phyloP scores from a whole-genome alignment of 305 asterid genomes.

The Striga hermonthica region DNA sequence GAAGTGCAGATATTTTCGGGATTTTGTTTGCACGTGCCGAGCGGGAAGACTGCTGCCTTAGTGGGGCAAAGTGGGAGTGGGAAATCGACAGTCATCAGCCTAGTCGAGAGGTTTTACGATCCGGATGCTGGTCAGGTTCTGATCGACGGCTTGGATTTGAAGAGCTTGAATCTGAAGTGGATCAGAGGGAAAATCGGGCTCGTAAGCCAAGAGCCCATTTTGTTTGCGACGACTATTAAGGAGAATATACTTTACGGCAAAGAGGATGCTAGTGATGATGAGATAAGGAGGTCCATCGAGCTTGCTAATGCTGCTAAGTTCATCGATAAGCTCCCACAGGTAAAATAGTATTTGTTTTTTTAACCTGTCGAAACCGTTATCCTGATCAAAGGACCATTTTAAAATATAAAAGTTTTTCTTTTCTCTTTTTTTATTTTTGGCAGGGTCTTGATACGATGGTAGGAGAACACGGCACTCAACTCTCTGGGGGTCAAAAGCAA shows the following conservation, averaged over 20 bases:
- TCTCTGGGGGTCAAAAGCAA: slow-evolving; percentile 92
- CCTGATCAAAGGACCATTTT: too few species aligned
- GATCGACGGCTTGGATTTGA: slow-evolving; percentile 57
- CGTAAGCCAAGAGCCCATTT: slow-evolving; percentile 71
- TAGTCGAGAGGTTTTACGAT: slow-evolving; percentile 76
- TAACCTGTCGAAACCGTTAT: too few species aligned
- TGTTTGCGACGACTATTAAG: slow-evolving; percentile 58
- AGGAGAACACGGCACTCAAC: slow-evolving; percentile 88
- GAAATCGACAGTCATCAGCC: slow-evolving; percentile 62
- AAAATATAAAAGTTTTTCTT: too few species aligned
- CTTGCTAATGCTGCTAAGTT: slow-evolving; percentile 90
- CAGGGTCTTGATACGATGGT: slow-evolving; percentile 85
- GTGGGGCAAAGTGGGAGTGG: slow-evolving; percentile 82
- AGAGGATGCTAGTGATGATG: slow-evolving; percentile 59
- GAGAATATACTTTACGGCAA: slow-evolving; percentile 69
- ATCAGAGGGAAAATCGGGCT: slow-evolving; percentile 64
- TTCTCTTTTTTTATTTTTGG: neutral
- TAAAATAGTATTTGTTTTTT: slow-evolving; percentile 12
- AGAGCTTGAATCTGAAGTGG: slow-evolving; percentile 53
- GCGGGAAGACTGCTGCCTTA: slow-evolving; percentile 57
- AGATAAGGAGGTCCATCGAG: slow-evolving; percentile 61
- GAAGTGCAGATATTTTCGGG: slow-evolving; percentile 55
- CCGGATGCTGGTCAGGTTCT: slow-evolving; percentile 66
- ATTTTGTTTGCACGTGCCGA: slow-evolving; percentile 43
- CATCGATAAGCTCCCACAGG: slow-evolving; percentile 68